A percentile compares a stretch with the other conserved stretches of the same genome.
These are phyloP conservation scores for Psilocybe azurescens DNA, from an alignment of 768 basidiomycete genomes.

Conservation along the genomic window DNA sequence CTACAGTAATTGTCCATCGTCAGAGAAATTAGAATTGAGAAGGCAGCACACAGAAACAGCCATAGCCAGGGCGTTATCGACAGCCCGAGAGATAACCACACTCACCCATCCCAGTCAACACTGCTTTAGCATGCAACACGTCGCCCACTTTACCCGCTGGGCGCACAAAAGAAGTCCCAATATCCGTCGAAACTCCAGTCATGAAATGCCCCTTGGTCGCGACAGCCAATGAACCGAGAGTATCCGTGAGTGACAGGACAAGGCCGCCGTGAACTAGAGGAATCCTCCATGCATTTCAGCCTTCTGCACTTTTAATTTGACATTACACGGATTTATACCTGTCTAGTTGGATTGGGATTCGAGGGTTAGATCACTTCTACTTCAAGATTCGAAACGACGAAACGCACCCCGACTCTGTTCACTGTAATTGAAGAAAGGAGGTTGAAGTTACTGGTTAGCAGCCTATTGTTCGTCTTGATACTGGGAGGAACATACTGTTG, in stretches of 20 bases:
- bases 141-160: slow-evolving; percentile 79
- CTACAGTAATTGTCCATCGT: slow-evolving; percentile 38
- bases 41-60: neutral
- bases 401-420: slow-evolving; percentile 79
- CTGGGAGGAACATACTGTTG: slow-evolving; percentile 55
- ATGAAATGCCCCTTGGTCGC: slow-evolving; percentile 83
- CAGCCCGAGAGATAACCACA: neutral
- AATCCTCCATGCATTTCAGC: neutral
- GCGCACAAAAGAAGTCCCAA: slow-evolving; percentile 78
- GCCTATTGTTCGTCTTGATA: too few species aligned
- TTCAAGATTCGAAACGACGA: neutral
- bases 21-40: neutral
- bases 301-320: neutral
- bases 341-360: slow-evolving; percentile 31
- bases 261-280: slow-evolving; percentile 81
- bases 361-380: slow-evolving; percentile 4
- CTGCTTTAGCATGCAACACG: slow-evolving; percentile 64
- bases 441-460: too few species aligned
- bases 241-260: slow-evolving; percentile 82
- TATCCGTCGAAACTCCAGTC: slow-evolving; percentile 89
- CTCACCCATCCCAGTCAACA: slow-evolving; percentile 73
- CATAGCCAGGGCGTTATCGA: too few species aligned
- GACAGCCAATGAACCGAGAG: slow-evolving; percentile 83
- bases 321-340: slow-evolving; percentile 30
- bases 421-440: slow-evolving; percentile 44